phyloP scores from a whole-genome alignment of 2,329 filamentous ascomycete genomes.

The Diaporthe sp. region DNA sequence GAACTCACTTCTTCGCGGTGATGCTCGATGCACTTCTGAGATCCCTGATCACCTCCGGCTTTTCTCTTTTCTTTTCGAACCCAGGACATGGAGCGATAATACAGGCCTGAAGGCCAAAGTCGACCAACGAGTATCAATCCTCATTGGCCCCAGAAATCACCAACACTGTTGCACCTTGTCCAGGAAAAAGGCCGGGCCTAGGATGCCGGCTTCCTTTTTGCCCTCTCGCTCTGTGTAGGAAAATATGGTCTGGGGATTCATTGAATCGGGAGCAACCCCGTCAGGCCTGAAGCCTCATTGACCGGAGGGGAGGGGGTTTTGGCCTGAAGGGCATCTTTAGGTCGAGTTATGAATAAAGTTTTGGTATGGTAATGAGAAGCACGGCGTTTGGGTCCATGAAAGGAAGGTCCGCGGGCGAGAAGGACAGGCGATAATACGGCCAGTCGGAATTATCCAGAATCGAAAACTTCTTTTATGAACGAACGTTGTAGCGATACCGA shows the following conservation, averaged over 20 bases:
- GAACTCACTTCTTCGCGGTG: not conserved
- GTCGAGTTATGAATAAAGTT: not conserved
- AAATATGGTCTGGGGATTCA: not conserved
- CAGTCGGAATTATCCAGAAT: not conserved
- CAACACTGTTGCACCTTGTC: not conserved
- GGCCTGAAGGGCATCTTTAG: not conserved
- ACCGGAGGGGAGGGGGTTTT: not conserved
- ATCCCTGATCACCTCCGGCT: not conserved
- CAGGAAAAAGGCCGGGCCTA: not conserved
- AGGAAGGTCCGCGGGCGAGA: not conserved
- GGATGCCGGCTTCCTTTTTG: not conserved
- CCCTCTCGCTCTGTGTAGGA: not conserved
- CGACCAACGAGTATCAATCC: not conserved
- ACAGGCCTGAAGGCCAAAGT: not conserved
- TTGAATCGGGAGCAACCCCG: not conserved
- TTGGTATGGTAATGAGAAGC: constrained; percentile 17
- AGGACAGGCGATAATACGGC: not conserved
- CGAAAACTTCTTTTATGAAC: not conserved
- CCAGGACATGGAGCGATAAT: not conserved
- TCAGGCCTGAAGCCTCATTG: not conserved
- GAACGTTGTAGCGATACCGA: not conserved
- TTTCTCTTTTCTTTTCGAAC: not conserved
- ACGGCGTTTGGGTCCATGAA: constrained; percentile 29
- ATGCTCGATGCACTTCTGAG: not conserved
- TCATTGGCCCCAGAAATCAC: not conserved